Base-by-base conservation (phyloP, 2,329 filamentous ascomycete species). In the Colletotrichum filicis region DNA sequence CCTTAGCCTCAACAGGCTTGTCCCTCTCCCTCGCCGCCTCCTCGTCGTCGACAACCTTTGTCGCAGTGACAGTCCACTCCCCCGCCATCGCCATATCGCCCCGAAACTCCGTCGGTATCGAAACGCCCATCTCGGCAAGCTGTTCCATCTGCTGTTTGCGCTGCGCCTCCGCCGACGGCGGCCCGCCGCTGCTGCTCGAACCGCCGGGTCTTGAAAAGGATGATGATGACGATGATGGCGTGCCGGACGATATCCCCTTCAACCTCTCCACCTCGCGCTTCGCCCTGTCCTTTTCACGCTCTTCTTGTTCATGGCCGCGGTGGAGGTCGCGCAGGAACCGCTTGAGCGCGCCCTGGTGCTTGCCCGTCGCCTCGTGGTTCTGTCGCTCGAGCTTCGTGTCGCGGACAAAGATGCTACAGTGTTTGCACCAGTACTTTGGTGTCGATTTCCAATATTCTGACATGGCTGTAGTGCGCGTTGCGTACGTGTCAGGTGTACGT, bases 371-470 rank as follows among this genome's bases (percentile, higher is more conserved):
- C 83, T 98, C 95, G 84, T 98, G 95, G 83, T 98, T 96, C 76
- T 92, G 89, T 77, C 92, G 93, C 82, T 98, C 95, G 82, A 98
- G 91, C 77, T 94, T 92, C 26, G 95, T 98, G 86, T 99, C 97
- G 83, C 94, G 94, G 62, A 99, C 94, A 83, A 92, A 98, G 80
- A 90, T 90, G 80, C 91, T 91, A 89, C 97, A 99, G 87, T 98
- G 94, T 83, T 98, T 98, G 90, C 97, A 99, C 95, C 95, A 98
- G 85, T 97, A 97, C 81, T 93, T 96, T 6, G 95, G 95, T 82
- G 95, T 98, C 24, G 96, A 98, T 82, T 98, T 98, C 97, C 97
- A 98, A 85, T 98, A 97, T 87, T 98, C 97, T 0, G 97, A 92
- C 97, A 99, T 98, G 61, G 9, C 76, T 26, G 28, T 24, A 68